phyloP scores from a whole-genome alignment of 768 basidiomycete genomes.

The Gelatoporia subvermispora region DNA sequence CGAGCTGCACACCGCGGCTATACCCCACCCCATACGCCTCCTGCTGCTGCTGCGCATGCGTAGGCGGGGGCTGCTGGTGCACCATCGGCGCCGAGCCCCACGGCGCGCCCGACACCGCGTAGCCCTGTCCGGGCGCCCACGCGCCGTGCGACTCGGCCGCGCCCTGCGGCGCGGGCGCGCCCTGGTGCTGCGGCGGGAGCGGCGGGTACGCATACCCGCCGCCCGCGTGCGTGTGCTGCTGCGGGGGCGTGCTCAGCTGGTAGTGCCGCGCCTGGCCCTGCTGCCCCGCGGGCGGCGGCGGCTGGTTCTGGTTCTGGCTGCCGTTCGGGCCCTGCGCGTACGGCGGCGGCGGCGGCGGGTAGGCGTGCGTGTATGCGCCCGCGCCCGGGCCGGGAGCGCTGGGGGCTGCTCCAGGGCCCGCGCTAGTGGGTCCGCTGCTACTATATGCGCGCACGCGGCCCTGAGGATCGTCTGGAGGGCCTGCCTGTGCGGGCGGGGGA shows the following conservation, averaged over 20 bases:
- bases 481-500: not conserved
- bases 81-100: constrained; percentile 1
- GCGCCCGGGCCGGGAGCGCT: not conserved
- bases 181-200: constrained; percentile 7
- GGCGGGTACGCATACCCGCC: constrained; percentile 23
- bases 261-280: constrained; percentile 9
- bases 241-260: constrained; percentile 23
- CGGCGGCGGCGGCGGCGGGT: constrained; percentile 4
- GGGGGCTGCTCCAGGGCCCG: not conserved
- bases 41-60: constrained; percentile 17
- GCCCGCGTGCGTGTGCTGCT: constrained; percentile 13
- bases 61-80: constrained; percentile 3
- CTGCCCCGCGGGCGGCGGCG: constrained; percentile 13
- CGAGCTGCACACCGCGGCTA: constrained; percentile 44
- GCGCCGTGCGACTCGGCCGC: not conserved
- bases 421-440: not conserved
- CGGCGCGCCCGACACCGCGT: not conserved
- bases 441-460: too few species aligned
- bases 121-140: constrained; percentile 2
- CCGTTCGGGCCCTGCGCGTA: constrained; percentile 21
- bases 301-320: constrained; percentile 22
- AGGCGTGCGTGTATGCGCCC: not conserved
- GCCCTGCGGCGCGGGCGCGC: constrained; percentile 6
- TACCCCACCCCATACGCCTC: constrained; percentile 23
- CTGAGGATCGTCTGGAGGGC: not conserved